These are phyloP conservation scores for Naganishia randhawae DNA, from an alignment of 768 basidiomycete species.

Conservation along the genomic window DNA sequence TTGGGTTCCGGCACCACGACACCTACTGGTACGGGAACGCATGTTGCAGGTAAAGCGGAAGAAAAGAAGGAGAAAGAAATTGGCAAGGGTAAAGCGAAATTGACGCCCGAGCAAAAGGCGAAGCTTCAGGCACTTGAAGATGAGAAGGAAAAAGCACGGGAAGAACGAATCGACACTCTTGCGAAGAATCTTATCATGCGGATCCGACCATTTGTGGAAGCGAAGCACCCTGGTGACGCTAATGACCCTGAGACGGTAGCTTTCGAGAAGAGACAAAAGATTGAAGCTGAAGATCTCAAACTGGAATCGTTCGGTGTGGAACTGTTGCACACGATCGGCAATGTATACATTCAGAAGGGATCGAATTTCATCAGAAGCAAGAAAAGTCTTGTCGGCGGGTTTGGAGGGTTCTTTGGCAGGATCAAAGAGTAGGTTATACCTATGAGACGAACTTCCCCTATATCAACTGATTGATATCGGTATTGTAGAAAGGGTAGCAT, in stretches of 20 bases:
- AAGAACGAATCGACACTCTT: constrained; percentile 62
- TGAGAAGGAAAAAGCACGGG: constrained; percentile 64
- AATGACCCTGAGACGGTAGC: constrained; percentile 72
- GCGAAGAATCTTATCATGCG: constrained; percentile 77
- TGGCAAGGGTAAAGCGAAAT: constrained; percentile 53
- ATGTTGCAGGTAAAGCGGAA: constrained; percentile 45
- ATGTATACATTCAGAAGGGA: constrained; percentile 88
- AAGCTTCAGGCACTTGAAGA: constrained; percentile 77
- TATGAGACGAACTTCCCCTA: too few species aligned
- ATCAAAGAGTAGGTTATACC: constrained; percentile 66
- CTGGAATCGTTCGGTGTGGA: constrained; percentile 96
- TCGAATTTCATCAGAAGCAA: constrained; percentile 84
- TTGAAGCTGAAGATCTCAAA: constrained; percentile 91
- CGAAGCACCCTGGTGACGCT: constrained; percentile 65
- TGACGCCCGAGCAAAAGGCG: constrained; percentile 77
- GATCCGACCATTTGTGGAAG: constrained; percentile 84
- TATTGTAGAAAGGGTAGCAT: constrained; percentile 66
- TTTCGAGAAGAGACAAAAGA: constrained; percentile 71
- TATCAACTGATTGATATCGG: too few species aligned
- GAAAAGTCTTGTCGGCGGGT: constrained; percentile 86
- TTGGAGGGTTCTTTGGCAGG: constrained; percentile 65
- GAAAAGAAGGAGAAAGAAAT: constrained; percentile 51
- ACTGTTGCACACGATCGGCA: constrained; percentile 85
- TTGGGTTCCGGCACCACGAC: constrained; percentile 32
- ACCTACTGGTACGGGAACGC: constrained; percentile 20